A percentile compares a stretch with the other conserved stretches of the same genome.
phyloP scores from a whole-genome alignment of 495 filamentous ascomycete genomes.

The Pseudotulostoma volvatum region DNA sequence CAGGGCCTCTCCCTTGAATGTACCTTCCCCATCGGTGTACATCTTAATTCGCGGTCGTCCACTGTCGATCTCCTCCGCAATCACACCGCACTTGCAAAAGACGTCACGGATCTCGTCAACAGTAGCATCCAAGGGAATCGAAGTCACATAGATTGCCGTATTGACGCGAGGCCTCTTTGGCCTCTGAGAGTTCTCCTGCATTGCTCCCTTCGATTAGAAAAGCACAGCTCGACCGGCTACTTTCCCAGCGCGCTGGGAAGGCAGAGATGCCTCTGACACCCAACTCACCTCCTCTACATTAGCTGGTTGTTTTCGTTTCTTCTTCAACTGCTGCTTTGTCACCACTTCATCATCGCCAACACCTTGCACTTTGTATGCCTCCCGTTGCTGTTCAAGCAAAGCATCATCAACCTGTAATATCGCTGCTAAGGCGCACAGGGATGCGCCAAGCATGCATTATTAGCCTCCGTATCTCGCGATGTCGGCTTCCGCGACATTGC shows the following conservation, averaged over 20 bases:
- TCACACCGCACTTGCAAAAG: slow-evolving; percentile 82
- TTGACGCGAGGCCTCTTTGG: slow-evolving; percentile 55
- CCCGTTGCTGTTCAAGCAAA: slow-evolving; percentile 59
- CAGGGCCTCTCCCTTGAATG: slow-evolving; percentile 84
- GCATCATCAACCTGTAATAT: slow-evolving; percentile 52
- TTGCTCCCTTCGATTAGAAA: too few relatives aligned
- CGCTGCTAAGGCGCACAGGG: slow-evolving; percentile 6
- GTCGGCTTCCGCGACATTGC: too few relatives aligned
- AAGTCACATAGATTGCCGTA: slow-evolving; percentile 79
- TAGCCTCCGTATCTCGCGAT: too few relatives aligned
- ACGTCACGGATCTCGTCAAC: slow-evolving; percentile 64
- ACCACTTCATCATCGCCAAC: slow-evolving; percentile 46
- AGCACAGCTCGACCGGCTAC: too few relatives aligned
- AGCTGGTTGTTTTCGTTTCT: slow-evolving; percentile 48
- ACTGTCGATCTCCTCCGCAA: slow-evolving; percentile 83
- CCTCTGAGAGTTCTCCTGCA: slow-evolving; percentile 29
- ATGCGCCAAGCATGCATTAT: slow-evolving; percentile 15
- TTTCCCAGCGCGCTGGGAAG: too few relatives aligned
- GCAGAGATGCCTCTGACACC: too few relatives aligned
- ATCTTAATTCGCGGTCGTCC: slow-evolving; percentile 80
- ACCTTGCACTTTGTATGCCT: slow-evolving; percentile 52
- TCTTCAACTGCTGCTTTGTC: slow-evolving; percentile 43
- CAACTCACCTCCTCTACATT: slow-evolving; percentile 43
- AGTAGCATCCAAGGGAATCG: slow-evolving; percentile 60
- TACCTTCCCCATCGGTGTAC: slow-evolving; percentile 66